A percentile compares a stretch with the other conserved stretches of the same genome.
phyloP scores from a whole-genome alignment of 371 early-diverging fungal genomes.

The Mortierella polycephala region DNA sequence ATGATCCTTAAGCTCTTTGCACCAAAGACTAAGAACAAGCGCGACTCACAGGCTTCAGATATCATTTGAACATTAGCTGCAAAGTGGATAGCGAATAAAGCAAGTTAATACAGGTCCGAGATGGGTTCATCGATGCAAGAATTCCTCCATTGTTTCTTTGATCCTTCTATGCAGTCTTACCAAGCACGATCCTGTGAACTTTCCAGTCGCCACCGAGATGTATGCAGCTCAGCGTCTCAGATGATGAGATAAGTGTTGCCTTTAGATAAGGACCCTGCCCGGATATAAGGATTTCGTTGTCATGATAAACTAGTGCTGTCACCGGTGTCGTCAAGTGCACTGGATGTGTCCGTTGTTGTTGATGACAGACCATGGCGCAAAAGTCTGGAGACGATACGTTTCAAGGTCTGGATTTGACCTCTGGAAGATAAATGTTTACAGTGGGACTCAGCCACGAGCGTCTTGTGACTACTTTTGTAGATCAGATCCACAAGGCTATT shows the following conservation, averaged over 20 bases:
- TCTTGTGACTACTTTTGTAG: background rate
- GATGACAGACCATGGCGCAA: slow-evolving; percentile 13
- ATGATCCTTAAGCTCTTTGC: slow-evolving; percentile 43
- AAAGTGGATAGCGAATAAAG: background rate
- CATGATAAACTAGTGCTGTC: slow-evolving; percentile 66
- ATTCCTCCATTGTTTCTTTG: background rate
- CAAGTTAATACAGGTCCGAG: background rate
- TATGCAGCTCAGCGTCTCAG: slow-evolving; percentile 54
- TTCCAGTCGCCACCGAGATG: slow-evolving; percentile 60
- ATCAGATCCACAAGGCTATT: too few species aligned
- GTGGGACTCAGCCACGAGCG: background rate
- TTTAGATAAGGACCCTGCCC: slow-evolving; percentile 73
- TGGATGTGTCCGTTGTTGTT: slow-evolving; percentile 26
- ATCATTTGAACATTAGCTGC: slow-evolving; percentile 33
- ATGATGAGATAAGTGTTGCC: slow-evolving; percentile 61
- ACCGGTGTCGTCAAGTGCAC: slow-evolving; percentile 57
- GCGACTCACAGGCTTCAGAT: slow-evolving; percentile 10
- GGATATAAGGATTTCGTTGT: slow-evolving; percentile 62
- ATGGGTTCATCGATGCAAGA: background rate
- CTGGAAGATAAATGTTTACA: background rate
- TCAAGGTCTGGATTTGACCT: background rate
- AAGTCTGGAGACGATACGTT: background rate
- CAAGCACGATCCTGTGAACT: slow-evolving; percentile 67
- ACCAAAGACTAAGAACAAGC: slow-evolving; percentile 50
- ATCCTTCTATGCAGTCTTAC: slow-evolving; percentile 39